phyloP scores from a whole-genome alignment of 2,329 filamentous ascomycete species.

The Talaromyces islandicus region DNA sequence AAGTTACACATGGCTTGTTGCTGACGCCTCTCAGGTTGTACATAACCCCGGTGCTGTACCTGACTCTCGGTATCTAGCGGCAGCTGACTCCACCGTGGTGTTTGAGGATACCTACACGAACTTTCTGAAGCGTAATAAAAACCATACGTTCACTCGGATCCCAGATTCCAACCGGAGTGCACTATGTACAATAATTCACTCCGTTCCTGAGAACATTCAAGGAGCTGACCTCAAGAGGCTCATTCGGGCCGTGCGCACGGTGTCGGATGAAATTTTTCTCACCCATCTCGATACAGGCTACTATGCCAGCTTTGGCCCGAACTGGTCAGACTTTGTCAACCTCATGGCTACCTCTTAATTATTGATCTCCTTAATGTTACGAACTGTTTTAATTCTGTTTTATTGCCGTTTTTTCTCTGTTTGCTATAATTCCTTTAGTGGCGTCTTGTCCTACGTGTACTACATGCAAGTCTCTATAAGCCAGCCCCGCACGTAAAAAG shows the following conservation, averaged over 20 bases:
- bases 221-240: slow-evolving; percentile 25
- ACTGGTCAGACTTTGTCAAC: slow-evolving; percentile 33
- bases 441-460: neutral
- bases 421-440: neutral
- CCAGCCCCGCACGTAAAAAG: too few relatives aligned
- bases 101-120: slow-evolving; percentile 40
- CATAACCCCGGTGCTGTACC: slow-evolving; percentile 44
- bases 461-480: neutral
- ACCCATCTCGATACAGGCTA: slow-evolving; percentile 34
- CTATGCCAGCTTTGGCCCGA: slow-evolving; percentile 34
- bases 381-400: neutral
- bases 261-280: slow-evolving; percentile 35
- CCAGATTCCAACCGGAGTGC: slow-evolving; percentile 25
- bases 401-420: neutral
- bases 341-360: neutral
- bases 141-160: slow-evolving; percentile 27
- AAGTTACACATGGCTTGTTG: neutral
- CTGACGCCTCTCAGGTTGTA: slow-evolving; percentile 31
- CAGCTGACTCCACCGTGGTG: slow-evolving; percentile 41
- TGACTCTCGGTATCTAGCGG: slow-evolving; percentile 33
- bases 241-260: slow-evolving; percentile 27
- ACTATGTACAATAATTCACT: slow-evolving; percentile 34
- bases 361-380: neutral
- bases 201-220: slow-evolving; percentile 26
- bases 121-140: slow-evolving; percentile 28